Percentiles rank a stretch among this genome's conserved stretches.
These are phyloP conservation scores for Diaporthe citrichinensis DNA, from an alignment of 2,329 filamentous ascomycete species.

Conservation along the genomic window DNA sequence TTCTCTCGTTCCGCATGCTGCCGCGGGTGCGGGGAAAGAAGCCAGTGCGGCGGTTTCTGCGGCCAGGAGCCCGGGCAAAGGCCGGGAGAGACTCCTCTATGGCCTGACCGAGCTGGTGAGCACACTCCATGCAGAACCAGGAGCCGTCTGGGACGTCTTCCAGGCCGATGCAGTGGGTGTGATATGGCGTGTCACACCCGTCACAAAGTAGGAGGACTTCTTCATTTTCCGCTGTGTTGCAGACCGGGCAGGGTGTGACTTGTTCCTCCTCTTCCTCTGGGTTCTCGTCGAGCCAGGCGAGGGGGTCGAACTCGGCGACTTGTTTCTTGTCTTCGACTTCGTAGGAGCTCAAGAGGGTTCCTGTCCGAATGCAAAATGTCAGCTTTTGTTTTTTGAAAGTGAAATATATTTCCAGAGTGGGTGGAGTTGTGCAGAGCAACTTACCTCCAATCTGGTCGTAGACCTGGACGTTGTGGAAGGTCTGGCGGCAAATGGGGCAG, in stretches of 20 bases:
- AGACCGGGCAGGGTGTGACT: constrained; percentile 84
- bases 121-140: constrained; percentile 94
- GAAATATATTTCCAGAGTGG: background rate
- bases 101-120: constrained; percentile 62
- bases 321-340: constrained; percentile 87
- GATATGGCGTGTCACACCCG: constrained; percentile 89
- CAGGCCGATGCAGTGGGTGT: constrained; percentile 91
- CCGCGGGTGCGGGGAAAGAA: constrained; percentile 70
- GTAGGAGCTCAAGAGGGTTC: constrained; percentile 70
- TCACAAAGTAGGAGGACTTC: constrained; percentile 92
- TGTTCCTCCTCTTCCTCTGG: constrained; percentile 79
- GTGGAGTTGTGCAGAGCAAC: constrained; percentile 49
- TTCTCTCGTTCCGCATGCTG: constrained; percentile 68
- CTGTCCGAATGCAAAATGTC: constrained; percentile 54
- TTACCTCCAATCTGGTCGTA: constrained; percentile 84
- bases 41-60: constrained; percentile 48
- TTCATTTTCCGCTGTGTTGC: constrained; percentile 84
- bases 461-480: constrained; percentile 91
- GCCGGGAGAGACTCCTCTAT: constrained; percentile 50
- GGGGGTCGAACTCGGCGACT: constrained; percentile 89
- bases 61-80: constrained; percentile 46
- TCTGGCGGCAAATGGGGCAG: constrained; percentile 94
- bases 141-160: constrained; percentile 80
- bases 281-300: constrained; percentile 78
- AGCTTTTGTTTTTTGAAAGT: constrained; percentile 33